Percentiles rank a stretch among this genome's conserved stretches.
phyloP scores from a whole-genome alignment of 2,329 filamentous ascomycete species.

The Phialophora tarda region DNA sequence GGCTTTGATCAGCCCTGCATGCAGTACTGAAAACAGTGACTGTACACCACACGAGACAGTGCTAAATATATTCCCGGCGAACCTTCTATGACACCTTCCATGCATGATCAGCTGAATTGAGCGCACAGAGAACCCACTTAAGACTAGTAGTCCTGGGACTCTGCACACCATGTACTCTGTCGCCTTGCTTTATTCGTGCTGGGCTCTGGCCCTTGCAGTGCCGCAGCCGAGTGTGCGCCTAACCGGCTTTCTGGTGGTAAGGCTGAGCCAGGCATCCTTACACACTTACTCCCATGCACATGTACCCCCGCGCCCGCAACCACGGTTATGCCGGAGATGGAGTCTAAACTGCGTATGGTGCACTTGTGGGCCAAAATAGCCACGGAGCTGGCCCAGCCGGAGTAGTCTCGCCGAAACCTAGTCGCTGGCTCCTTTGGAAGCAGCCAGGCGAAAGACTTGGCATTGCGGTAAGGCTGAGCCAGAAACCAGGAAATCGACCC shows the following conservation, averaged over 20 bases:
- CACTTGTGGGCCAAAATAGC: not conserved
- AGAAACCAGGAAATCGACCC: not conserved
- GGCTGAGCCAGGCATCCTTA: not conserved
- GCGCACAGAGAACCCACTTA: not conserved
- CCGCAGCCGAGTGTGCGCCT: not conserved
- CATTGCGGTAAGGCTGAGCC: not conserved
- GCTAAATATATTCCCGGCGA: not conserved
- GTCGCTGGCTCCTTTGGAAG: not conserved
- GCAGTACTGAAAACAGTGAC: too few species aligned
- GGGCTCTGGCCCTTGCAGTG: too few species aligned
- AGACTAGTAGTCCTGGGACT: not conserved
- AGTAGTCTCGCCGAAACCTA: not conserved
- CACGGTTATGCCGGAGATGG: not conserved
- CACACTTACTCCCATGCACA: not conserved
- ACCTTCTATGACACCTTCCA: not conserved
- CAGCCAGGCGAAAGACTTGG: not conserved
- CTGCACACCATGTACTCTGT: too few species aligned
- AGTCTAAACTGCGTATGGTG: not conserved
- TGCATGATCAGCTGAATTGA: not conserved
- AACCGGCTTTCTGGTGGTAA: not conserved
- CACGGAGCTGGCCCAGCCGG: not conserved
- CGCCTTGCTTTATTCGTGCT: not conserved
- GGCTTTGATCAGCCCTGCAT: too few species aligned
- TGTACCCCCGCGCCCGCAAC: not conserved
- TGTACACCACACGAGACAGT: not conserved